phyloP scores from a whole-genome alignment of 345 rosid genomes.

The Moricandia moricandioides region DNA sequence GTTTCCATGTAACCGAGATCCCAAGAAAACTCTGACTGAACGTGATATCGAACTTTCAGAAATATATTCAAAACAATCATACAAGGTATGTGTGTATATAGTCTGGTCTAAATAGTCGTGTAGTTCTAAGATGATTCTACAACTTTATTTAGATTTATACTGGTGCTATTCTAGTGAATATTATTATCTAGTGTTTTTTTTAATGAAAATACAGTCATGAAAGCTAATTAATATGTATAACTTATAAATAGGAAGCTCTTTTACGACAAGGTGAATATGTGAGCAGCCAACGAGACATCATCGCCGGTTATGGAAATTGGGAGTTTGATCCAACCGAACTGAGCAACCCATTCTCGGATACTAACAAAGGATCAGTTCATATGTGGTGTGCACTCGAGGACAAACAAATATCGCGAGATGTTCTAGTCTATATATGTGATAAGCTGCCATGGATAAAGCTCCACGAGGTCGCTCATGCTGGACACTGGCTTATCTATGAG shows the following conservation, averaged over 20 bases:
- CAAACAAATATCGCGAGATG: constrained; percentile 47
- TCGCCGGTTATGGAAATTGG: constrained; percentile 58
- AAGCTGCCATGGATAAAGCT: constrained; percentile 70
- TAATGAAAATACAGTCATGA: not conserved
- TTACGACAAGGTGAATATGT: constrained; percentile 67
- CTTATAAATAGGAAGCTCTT: constrained; percentile 42
- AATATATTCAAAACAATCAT: constrained; percentile 37
- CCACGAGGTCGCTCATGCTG: constrained; percentile 61
- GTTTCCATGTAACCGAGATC: constrained; percentile 52
- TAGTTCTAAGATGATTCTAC: not conserved
- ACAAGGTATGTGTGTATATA: constrained; percentile 53
- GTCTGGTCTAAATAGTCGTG: not conserved
- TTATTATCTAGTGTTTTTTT: no score
- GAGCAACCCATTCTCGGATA: constrained; percentile 53
- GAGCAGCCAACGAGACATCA: constrained; percentile 54
- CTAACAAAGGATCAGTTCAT: constrained; percentile 51
- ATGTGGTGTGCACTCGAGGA: constrained; percentile 73
- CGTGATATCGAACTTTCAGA: constrained; percentile 44
- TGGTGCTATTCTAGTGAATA: no score
- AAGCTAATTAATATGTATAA: not conserved
- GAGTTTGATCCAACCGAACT: constrained; percentile 70
- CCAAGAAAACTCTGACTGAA: constrained; percentile 45
- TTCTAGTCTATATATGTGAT: constrained; percentile 49
- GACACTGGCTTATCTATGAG: constrained; percentile 50
- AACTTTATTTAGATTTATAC: not conserved